Conservation (phyloP, 495 filamentous ascomycete species). For the Talaromyces stipitatus region DNA sequence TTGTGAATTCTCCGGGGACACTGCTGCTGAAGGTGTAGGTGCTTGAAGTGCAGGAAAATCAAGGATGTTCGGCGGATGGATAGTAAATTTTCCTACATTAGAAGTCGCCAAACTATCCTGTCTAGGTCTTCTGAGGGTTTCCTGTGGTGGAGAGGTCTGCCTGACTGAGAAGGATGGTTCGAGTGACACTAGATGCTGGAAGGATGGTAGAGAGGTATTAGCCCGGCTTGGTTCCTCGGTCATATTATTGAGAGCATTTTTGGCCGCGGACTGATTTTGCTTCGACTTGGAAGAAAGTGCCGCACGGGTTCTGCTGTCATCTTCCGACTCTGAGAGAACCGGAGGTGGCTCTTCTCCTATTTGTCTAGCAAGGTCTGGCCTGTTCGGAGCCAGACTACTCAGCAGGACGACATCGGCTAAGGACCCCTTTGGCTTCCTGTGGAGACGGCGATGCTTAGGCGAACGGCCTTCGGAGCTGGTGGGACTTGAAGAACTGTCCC, state of each 20-base stretch:
- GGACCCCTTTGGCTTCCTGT: slow-evolving; percentile 18
- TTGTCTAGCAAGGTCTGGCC: slow-evolving; percentile 34
- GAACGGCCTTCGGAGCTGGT: slow-evolving; percentile 20
- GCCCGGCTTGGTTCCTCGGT: neutral
- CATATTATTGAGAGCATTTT: neutral
- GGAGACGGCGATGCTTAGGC: slow-evolving; percentile 32
- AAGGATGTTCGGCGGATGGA: slow-evolving; percentile 15
- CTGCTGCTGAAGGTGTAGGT: slow-evolving; percentile 19
- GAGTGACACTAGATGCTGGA: neutral
- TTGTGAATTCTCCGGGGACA: slow-evolving; percentile 32
- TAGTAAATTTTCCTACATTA: slow-evolving; percentile 14
- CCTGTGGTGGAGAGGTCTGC: slow-evolving; percentile 1
- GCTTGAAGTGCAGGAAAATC: slow-evolving; percentile 32
- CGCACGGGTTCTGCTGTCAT: slow-evolving; percentile 10
- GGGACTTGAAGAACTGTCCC: slow-evolving; percentile 11
- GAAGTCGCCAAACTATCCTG: slow-evolving; percentile 10
- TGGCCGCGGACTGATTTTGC: neutral
- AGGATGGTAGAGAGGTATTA: neutral
- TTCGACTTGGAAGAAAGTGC: neutral
- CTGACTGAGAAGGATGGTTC: neutral
- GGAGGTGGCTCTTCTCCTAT: slow-evolving; percentile 17
- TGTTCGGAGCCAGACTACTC: slow-evolving; percentile 34
- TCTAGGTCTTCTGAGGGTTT: neutral
- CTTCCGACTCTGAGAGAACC: slow-evolving; percentile 8
- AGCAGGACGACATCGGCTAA: slow-evolving; percentile 41